Percentiles rank a stretch among this genome's conserved stretches.
Conservation (phyloP, 371 early-diverging fungal species). For the Mortierella sp. region DNA sequence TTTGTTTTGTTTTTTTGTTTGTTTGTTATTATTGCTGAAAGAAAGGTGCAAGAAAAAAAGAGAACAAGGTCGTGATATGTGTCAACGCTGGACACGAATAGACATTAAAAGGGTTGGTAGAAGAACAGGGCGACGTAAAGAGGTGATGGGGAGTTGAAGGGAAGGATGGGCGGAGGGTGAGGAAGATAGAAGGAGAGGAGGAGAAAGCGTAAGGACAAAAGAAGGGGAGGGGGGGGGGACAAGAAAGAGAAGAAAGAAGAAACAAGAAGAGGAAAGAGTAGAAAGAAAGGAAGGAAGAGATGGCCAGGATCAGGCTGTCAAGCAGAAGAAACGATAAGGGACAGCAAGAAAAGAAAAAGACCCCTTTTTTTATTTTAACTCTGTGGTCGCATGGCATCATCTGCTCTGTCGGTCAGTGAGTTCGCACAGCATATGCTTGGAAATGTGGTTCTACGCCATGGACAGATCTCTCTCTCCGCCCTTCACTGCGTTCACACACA, state of each 20-base stretch:
- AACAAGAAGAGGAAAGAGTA: slow-evolving; percentile 3
- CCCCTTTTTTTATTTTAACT: too few relatives aligned
- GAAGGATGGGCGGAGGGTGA: not conserved
- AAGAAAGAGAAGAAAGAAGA: not conserved
- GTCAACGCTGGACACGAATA: slow-evolving; percentile 1
- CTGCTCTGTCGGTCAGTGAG: not conserved
- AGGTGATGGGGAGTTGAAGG: not conserved
- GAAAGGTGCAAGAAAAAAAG: not conserved
- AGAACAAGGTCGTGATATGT: not conserved
- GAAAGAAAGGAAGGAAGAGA: not conserved
- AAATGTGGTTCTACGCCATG: not conserved
- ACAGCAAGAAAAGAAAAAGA: not conserved
- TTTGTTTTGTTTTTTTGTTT: not conserved
- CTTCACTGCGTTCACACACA: too few relatives aligned
- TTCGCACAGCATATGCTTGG: not conserved
- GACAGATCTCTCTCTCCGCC: too few relatives aligned
- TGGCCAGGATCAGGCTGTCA: not conserved
- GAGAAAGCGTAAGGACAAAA: not conserved
- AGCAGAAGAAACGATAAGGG: not conserved
- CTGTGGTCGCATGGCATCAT: not conserved
- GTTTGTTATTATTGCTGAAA: not conserved
- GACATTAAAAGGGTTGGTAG: not conserved
- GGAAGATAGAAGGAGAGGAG: not conserved
- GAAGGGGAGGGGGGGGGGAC: not conserved
- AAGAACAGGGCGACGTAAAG: not conserved